Evolutionary conservation across 805 yeast genomes (phyloP), one percentile per base, ranked within the genome.

Genomic region (Suhomyces sp.): DNA sequence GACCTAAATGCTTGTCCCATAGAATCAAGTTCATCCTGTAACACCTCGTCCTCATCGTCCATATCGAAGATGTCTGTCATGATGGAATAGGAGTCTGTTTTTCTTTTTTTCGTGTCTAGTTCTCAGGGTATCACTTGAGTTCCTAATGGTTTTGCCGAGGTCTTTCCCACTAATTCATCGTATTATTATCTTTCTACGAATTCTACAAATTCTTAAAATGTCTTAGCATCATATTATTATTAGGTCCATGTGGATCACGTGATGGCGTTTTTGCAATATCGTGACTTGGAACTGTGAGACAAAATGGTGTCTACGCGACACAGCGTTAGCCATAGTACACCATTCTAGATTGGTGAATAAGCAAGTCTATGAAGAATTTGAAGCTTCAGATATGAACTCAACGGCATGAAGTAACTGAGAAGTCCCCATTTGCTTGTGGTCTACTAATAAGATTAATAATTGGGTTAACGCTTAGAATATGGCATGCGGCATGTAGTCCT

Each of bases 41-140:
- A 17, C 3, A 46, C 48, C 40, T 56, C 65, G 54, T 61, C 67
- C 48, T 67, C 67, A 57, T 68, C 76, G 46, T 72, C 76, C 76
- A 72, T 71, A 44, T 60, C 55, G 51, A 72, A 72, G 13, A 72
- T 64, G 38, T 63, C 73, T 15, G 74, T 57, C 76, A 72, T 71
- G 23, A 38, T 38, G 42, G 17, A 38, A 19, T 17, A 10, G 13
- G 42, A 15, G 42, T 19, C 17, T 38, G 23, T 17, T 17, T 19
- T 38, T 29, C 29, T 36, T 38, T 19, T 38, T 17, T 19, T 38
- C 42, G 22, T 19, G 9, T 17, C 22, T 38, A 17, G 24, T 38
- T 38, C 42, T 12, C 23, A 38, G 23, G 42, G 42, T 38, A 17
- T 38, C 23, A 17, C 24, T 19, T 38, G 24, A 38, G 22, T 17